Evolutionary conservation across 1,284 basidiomycete species (phyloP).

Genomic region (Bondarzewia mesenterica): DNA sequence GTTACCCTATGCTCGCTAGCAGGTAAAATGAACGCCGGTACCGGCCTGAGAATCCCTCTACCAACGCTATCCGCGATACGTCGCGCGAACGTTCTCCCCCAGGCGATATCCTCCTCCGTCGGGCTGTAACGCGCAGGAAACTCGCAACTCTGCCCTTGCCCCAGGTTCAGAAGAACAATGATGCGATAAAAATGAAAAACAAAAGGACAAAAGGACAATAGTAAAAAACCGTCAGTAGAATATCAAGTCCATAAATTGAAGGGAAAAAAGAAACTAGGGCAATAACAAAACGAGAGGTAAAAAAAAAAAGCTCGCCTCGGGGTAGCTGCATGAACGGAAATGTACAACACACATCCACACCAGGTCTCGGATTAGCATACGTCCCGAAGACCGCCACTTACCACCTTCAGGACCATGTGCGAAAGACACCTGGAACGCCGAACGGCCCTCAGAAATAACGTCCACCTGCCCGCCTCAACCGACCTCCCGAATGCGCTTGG

Average conservation of each 20-base stretch:
- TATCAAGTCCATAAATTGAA: too few species aligned
- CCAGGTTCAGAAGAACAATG: too few species aligned
- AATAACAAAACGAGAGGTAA: too few species aligned
- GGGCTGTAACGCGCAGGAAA: conserved; percentile 2
- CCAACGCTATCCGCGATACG: conserved; percentile 20
- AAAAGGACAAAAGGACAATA: neutral
- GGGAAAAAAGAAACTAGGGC: too few species aligned
- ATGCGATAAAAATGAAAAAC: neutral
- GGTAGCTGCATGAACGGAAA: conserved; percentile 21
- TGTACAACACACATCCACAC: conserved; percentile 17
- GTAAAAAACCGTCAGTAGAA: too few species aligned
- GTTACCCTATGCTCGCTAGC: conserved; percentile 19
- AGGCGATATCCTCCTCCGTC: conserved; percentile 15
- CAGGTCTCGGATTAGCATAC: neutral
- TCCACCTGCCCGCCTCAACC: conserved; percentile 21
- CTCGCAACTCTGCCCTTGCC: conserved; percentile 7
- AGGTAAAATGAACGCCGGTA: conserved; percentile 22
- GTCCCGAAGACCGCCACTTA: conserved; percentile 13
- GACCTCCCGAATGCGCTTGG: conserved; percentile 18
- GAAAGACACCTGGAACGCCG: conserved; percentile 16
- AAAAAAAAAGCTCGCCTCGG: conserved; percentile 13
- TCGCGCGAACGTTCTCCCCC: conserved; percentile 18
- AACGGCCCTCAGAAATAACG: conserved; percentile 18
- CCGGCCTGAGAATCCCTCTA: conserved; percentile 17
- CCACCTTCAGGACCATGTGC: conserved; percentile 19